Evolutionary conservation across 352 stramenopile genomes (phyloP).

Genomic region (Phytophthora colocasiae): DNA sequence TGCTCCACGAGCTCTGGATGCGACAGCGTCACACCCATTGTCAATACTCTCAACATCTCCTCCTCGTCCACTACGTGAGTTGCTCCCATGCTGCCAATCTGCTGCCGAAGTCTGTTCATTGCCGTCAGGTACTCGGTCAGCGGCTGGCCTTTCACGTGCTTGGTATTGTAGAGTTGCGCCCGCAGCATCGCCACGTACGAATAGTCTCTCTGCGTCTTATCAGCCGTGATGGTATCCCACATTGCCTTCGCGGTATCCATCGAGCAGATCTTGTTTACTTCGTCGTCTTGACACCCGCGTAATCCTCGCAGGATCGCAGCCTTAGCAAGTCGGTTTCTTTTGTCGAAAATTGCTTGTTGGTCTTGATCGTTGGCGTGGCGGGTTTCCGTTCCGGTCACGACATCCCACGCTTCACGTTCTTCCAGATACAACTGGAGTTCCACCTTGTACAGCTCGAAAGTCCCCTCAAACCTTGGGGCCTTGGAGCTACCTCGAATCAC

Average conservation of each 20-base stretch:
- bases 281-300: neutral
- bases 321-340: neutral
- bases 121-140: neutral
- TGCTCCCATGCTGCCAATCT: neutral
- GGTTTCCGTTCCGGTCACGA: neutral
- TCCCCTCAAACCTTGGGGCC: neutral
- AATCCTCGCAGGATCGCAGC: neutral
- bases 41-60: slow-evolving; percentile 2
- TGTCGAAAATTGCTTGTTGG: neutral
- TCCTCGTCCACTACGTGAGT: neutral
- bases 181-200: slow-evolving; percentile 2
- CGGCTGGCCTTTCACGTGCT: neutral
- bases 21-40: slow-evolving; percentile 1
- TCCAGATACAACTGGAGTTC: neutral
- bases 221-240: neutral
- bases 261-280: neutral
- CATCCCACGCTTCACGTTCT: neutral
- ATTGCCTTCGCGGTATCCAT: neutral
- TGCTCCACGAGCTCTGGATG: slow-evolving; percentile 5
- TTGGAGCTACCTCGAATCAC: neutral
- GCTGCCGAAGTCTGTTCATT: neutral
- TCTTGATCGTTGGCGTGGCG: neutral
- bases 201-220: neutral
- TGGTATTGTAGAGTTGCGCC: neutral
- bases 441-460: neutral